These are phyloP conservation scores for Chrysosporium keratinophilum DNA, from an alignment of 2,329 filamentous ascomycete genomes.

Conservation along the genomic window DNA sequence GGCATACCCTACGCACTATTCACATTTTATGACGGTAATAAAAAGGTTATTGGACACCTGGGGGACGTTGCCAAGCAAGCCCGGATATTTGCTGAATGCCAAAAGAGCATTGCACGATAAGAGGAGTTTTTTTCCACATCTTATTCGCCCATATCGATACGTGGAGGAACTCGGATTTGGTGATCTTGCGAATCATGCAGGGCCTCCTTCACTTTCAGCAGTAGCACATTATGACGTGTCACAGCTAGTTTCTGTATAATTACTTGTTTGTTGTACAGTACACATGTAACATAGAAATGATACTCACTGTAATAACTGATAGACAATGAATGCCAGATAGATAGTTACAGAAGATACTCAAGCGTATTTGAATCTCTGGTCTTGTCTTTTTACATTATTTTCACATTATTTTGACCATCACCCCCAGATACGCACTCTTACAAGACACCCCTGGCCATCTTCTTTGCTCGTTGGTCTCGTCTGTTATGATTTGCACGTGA, in stretches of 20 bases:
- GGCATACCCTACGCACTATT: conserved; percentile 77
- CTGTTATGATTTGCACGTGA: conserved; percentile 80
- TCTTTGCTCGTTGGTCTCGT: conserved; percentile 55
- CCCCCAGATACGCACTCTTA: neutral
- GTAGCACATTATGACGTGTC: neutral
- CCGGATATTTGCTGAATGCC: conserved; percentile 64
- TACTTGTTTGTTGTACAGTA: neutral
- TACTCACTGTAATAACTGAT: neutral
- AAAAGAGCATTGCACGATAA: conserved; percentile 35
- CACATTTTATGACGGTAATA: conserved; percentile 74
- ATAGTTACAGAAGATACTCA: too few species aligned
- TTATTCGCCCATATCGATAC: conserved; percentile 17
- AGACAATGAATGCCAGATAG: neutral
- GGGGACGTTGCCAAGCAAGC: conserved; percentile 73
- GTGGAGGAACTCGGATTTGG: neutral
- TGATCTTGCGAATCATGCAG: too few species aligned
- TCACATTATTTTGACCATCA: too few species aligned
- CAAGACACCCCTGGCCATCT: conserved; percentile 39
- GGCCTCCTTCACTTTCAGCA: too few species aligned
- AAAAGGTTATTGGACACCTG: conserved; percentile 64
- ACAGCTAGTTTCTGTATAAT: neutral
- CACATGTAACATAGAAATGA: neutral
- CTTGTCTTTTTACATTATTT: too few species aligned
- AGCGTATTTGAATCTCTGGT: too few species aligned
- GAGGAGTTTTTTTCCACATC: conserved; percentile 19